phyloP scores from a whole-genome alignment of 176 grass and related monocot genomes.

The Dendrocalamus sinicus region DNA sequence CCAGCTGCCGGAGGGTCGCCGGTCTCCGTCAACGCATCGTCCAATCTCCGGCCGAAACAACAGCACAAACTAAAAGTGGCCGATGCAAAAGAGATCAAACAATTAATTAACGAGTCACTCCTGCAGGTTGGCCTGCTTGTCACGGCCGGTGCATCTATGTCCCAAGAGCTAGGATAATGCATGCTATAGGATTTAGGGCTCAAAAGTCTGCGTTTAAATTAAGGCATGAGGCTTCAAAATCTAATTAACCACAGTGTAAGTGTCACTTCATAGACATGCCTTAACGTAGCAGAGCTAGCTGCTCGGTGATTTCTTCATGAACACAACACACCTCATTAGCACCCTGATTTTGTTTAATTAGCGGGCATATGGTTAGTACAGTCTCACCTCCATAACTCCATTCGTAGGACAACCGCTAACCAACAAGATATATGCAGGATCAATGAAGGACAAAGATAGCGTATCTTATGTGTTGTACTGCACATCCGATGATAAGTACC shows the following conservation, averaged over 20 bases:
- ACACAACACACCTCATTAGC: background rate
- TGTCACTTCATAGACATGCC: background rate
- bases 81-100: background rate
- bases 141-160: background rate
- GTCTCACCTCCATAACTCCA: background rate
- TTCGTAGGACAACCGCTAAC: background rate
- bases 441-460: background rate
- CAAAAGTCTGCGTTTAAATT: background rate
- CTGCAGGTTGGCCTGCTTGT: background rate
- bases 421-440: background rate
- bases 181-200: background rate
- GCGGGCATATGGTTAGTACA: background rate
- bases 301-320: background rate
- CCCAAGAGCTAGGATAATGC: too few species aligned
- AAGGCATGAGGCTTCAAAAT: background rate
- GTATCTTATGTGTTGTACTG: background rate
- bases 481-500: background rate
- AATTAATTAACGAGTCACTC: background rate
- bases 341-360: background rate
- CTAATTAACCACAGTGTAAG: background rate
- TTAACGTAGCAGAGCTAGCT: background rate
- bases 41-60: background rate
- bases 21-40: background rate
- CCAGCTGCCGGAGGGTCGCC: background rate
- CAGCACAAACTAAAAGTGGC: background rate